Conservation (phyloP, 2,329 filamentous ascomycete genomes). For the Gyromitra esculenta region DNA sequence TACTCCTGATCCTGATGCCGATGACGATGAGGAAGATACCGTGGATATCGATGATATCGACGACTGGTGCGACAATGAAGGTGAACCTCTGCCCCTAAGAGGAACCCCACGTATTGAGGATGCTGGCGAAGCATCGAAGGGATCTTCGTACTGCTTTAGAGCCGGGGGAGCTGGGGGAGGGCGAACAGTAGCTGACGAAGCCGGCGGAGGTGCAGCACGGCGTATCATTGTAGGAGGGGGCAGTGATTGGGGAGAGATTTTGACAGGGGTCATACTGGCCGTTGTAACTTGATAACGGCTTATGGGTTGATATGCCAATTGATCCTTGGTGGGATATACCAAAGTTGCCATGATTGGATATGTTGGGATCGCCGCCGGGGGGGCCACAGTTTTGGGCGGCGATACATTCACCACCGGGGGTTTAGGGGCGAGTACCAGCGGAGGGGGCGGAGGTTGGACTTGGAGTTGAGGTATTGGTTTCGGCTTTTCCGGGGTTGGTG, state of each 20-base stretch:
- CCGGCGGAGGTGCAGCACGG: background rate
- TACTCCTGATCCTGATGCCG: slow-evolving; percentile 19
- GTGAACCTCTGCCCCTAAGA: slow-evolving; percentile 16
- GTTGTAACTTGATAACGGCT: slow-evolving; percentile 38
- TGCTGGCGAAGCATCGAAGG: slow-evolving; percentile 14
- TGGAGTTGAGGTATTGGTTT: slow-evolving; percentile 17
- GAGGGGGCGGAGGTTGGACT: slow-evolving; percentile 6
- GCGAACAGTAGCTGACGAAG: background rate
- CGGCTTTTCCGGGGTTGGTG: slow-evolving; percentile 27
- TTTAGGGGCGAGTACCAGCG: slow-evolving; percentile 8
- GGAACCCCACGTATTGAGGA: slow-evolving; percentile 29
- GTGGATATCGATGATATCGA: slow-evolving; percentile 38
- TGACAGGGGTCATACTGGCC: slow-evolving; percentile 9
- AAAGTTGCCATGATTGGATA: slow-evolving; percentile 48
- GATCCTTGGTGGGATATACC: slow-evolving; percentile 45
- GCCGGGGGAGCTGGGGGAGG: slow-evolving; percentile 38
- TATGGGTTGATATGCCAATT: slow-evolving; percentile 46
- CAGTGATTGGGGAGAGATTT: background rate
- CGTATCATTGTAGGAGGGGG: slow-evolving; percentile 6
- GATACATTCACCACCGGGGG: slow-evolving; percentile 4
- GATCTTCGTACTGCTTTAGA: slow-evolving; percentile 34
- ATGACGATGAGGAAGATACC: slow-evolving; percentile 23
- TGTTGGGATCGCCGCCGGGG: background rate
- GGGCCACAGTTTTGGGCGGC: background rate
- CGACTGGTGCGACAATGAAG: slow-evolving; percentile 27